phyloP scores from a whole-genome alignment of 1,284 basidiomycete genomes.

The Ganoderma resinaceum region DNA sequence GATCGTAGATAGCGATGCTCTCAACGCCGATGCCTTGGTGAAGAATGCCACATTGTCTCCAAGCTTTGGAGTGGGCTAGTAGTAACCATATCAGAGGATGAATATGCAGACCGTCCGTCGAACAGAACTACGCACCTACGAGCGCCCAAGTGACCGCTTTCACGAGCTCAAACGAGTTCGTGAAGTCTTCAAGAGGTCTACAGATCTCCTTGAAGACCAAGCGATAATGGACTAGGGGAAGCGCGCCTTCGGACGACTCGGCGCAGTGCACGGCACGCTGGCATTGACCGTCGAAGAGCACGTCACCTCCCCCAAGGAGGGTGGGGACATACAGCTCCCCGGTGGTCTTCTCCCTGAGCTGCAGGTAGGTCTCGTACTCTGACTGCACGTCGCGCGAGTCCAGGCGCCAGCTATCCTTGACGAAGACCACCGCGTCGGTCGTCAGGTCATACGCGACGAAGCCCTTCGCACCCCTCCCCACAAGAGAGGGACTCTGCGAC shows the following conservation, averaged over 20 bases:
- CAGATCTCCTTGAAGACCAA: constrained; percentile 18
- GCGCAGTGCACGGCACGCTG: background rate
- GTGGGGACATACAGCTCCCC: constrained; percentile 12
- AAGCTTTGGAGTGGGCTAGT: constrained; percentile 12
- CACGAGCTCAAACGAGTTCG: constrained; percentile 1
- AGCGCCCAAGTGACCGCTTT: constrained; percentile 9
- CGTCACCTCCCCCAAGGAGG: constrained; percentile 13
- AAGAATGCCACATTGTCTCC: constrained; percentile 9
- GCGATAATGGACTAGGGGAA: constrained; percentile 7
- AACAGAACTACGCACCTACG: constrained; percentile 2
- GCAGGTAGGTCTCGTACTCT: background rate
- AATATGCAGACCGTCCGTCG: background rate
- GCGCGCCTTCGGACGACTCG: background rate
- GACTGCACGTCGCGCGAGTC: background rate
- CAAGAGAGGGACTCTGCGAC: background rate
- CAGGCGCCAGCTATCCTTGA: constrained; percentile 12
- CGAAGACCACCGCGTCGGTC: background rate
- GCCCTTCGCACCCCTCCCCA: background rate
- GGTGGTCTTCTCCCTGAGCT: background rate
- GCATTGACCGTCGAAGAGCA: background rate
- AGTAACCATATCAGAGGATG: background rate
- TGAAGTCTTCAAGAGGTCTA: constrained; percentile 10
- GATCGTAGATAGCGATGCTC: constrained; percentile 16
- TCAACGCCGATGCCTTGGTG: constrained; percentile 17
- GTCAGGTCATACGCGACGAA: constrained; percentile 10